Conservation (phyloP, 352 stramenopile genomes). For the Phytophthora meadii region DNA sequence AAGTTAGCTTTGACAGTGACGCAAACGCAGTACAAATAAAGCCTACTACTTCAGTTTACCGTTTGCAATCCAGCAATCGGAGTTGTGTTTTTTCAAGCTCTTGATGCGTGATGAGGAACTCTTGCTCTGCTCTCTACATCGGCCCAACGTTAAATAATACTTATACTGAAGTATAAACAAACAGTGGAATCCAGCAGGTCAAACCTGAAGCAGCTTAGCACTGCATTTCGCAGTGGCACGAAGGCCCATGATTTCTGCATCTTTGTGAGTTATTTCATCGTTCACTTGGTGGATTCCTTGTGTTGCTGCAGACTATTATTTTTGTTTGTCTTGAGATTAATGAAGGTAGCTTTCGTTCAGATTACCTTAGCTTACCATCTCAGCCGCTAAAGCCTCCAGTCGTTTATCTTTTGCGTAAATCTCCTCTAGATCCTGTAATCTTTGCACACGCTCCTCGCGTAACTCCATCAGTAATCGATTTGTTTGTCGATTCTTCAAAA, state of each 20-base stretch:
- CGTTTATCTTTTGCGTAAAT: slow-evolving; percentile 86
- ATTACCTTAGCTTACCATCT: slow-evolving; percentile 41
- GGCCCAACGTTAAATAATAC: not conserved
- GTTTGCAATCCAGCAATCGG: slow-evolving; percentile 72
- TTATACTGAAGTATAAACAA: too few relatives aligned
- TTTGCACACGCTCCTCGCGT: slow-evolving; percentile 77
- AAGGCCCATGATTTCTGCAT: slow-evolving; percentile 70
- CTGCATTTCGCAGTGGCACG: slow-evolving; percentile 70
- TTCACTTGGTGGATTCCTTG: slow-evolving; percentile 54
- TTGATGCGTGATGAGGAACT: slow-evolving; percentile 70
- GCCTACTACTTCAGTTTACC: slow-evolving; percentile 28
- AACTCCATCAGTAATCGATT: slow-evolving; percentile 77
- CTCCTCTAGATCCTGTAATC: slow-evolving; percentile 80
- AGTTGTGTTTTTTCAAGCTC: slow-evolving; percentile 75
- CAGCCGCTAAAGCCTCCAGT: slow-evolving; percentile 57
- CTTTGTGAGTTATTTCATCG: slow-evolving; percentile 72
- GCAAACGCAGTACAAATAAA: not conserved
- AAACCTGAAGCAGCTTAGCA: slow-evolving; percentile 76
- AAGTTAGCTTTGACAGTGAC: not conserved
- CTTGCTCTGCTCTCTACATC: slow-evolving; percentile 70
- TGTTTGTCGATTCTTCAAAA: slow-evolving; percentile 73
- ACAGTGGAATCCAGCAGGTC: not conserved
- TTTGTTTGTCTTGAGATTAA: too few relatives aligned
- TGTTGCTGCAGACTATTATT: slow-evolving; percentile 32
- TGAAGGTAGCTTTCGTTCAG: too few relatives aligned